phyloP scores from a whole-genome alignment of 2,329 filamentous ascomycete genomes.

The Fusarium robinianum region DNA sequence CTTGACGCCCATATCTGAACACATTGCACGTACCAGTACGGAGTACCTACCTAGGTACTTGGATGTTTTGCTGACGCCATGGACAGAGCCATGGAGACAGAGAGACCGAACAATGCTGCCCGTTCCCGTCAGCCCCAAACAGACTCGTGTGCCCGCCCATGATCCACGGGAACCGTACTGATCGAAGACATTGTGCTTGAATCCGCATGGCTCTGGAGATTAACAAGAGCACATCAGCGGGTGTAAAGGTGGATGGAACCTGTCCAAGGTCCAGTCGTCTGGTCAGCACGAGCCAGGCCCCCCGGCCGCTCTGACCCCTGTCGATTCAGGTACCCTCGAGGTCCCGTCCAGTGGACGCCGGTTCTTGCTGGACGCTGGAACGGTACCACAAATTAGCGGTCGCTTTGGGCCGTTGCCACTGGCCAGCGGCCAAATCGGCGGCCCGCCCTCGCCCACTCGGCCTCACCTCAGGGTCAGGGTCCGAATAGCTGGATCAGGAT shows the following conservation, averaged over 20 bases:
- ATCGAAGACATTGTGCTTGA: conserved; percentile 12
- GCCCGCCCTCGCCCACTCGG: conserved; percentile 6
- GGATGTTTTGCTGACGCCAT: conserved; percentile 5
- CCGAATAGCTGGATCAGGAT: conserved; percentile 18
- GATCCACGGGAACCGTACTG: neutral
- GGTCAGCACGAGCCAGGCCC: conserved; percentile 21
- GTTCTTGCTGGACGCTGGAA: conserved; percentile 21
- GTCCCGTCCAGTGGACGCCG: conserved; percentile 16
- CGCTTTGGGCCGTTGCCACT: conserved; percentile 9
- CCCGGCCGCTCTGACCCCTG: conserved; percentile 20
- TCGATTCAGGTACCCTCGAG: neutral
- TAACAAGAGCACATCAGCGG: conserved; percentile 9
- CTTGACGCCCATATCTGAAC: conserved; percentile 5
- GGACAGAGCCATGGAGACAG: neutral
- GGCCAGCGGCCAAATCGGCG: conserved; percentile 4
- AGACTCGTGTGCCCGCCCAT: neutral
- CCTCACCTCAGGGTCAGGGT: conserved; percentile 5
- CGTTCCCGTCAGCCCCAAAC: conserved; percentile 6
- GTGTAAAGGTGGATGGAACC: conserved; percentile 12
- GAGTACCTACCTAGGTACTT: conserved; percentile 1
- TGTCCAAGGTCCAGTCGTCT: conserved; percentile 21
- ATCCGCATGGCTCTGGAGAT: conserved; percentile 24
- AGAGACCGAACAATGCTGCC: neutral
- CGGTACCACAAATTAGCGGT: conserved; percentile 25
- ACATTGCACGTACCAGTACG: conserved; percentile 5